phyloP scores from a whole-genome alignment of 345 rosid species.

The Chamaenerion angustifolium region DNA sequence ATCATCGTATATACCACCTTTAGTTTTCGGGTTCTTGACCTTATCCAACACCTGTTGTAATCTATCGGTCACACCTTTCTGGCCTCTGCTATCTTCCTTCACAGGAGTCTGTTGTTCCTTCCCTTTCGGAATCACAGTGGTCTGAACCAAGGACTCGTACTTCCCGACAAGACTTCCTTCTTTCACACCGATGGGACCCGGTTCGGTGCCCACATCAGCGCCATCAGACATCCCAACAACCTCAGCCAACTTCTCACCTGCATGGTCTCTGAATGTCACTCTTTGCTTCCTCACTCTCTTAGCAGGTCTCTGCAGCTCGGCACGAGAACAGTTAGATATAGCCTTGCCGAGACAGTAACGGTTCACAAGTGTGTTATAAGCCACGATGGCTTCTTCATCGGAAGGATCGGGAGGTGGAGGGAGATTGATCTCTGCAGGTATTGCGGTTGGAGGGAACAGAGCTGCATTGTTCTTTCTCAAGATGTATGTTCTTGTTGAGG shows the following conservation, averaged over 20 bases:
- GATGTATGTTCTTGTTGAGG: constrained; percentile 74
- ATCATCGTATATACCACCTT: constrained; percentile 54
- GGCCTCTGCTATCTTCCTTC: constrained; percentile 29
- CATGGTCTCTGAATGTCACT: constrained; percentile 70
- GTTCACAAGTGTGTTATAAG: constrained; percentile 73
- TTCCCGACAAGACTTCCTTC: constrained; percentile 96
- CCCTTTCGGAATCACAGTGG: constrained; percentile 65
- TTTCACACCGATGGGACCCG: constrained; percentile 74
- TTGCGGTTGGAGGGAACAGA: constrained; percentile 51
- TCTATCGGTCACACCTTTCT: constrained; percentile 51
- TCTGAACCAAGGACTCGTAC: constrained; percentile 74
- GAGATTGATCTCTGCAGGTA: constrained; percentile 49
- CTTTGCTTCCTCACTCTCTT: constrained; percentile 48
- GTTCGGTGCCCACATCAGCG: constrained; percentile 87
- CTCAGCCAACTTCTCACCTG: constrained; percentile 80
- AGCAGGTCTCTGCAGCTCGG: constrained; percentile 25
- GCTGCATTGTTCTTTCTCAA: constrained; percentile 76
- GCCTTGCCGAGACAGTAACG: constrained; percentile 49
- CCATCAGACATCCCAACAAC: constrained; percentile 94
- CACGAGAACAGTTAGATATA: constrained; percentile 17
- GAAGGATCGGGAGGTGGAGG: constrained; percentile 69
- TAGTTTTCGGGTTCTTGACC: constrained; percentile 37
- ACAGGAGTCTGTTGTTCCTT: constrained; percentile 25
- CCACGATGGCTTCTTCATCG: constrained; percentile 75
- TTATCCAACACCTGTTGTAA: constrained; percentile 59